phyloP scores from a whole-genome alignment of 2,329 filamentous ascomycete genomes.

The Aphanocladium album region DNA sequence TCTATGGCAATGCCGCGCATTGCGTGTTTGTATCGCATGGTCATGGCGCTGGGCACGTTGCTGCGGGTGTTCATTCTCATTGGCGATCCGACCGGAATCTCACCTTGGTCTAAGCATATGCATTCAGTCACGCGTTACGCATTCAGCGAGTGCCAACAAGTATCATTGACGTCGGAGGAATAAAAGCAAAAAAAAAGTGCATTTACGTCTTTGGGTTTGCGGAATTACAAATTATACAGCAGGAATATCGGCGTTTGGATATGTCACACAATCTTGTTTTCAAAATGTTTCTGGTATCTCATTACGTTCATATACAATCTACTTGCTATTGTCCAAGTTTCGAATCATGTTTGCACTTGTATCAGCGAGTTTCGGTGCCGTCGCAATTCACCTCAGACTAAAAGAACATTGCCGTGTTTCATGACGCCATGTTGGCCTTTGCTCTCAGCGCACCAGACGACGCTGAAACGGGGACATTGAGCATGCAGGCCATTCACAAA shows the following conservation, averaged over 20 bases:
- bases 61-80: background rate
- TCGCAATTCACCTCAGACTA: background rate
- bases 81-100: background rate
- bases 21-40: background rate
- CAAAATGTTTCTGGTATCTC: background rate
- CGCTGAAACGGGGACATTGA: background rate
- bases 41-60: background rate
- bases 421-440: background rate
- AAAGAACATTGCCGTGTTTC: background rate
- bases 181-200: background rate
- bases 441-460: background rate
- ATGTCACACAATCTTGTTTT: background rate
- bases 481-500: background rate
- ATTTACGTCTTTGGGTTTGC: background rate
- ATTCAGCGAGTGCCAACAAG: background rate
- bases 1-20: background rate
- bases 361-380: background rate
- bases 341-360: background rate
- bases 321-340: background rate
- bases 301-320: background rate
- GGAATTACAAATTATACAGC: background rate
- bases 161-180: background rate
- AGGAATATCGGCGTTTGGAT: constrained; percentile 6
- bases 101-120: background rate
- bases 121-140: background rate